Base-by-base conservation (phyloP, 2,329 filamentous ascomycete species). In the Venturia oleaginea region DNA sequence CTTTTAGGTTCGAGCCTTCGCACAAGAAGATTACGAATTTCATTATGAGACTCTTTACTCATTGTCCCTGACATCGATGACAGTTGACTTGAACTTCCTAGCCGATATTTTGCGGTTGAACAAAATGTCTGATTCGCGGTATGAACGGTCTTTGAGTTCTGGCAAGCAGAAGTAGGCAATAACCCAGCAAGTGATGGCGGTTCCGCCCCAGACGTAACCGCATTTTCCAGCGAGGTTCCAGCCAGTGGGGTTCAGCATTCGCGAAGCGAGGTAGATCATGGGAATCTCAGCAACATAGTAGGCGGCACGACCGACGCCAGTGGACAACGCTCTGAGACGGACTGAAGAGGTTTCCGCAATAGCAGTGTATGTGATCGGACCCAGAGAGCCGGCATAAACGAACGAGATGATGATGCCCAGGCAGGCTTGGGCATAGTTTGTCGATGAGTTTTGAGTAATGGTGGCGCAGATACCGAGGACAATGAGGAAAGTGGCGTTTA, bases 171-270 rank as follows among this genome's bases (percentile, higher is more conserved):
- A 92, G 72, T 86, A 93, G 0, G 88, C 88, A 77, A 93, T 95
- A 17, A 94, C 77, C 70, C 92, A 86, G 77, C 89, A 94, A 64
- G 86, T 76, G 77, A 91, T 90, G 76, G 90, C 93, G 65, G 91
- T 86, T 0, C 87, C 89, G 19, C 85, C 87, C 89, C 91, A 91
- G 79, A 95, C 94, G 78, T 96, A 95, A 37, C 92, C 91, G 0
- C 91, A 84, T 70, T 84, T 94, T 76, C 93, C 95, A 66, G 85
- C 81, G 91, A 91, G 96, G 76, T 95, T 80, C 92, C 92, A 96
- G 0, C 86, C 88, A 1, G 80, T 83, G 0, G 92, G 91, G 76
- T 96, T 96, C 48, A 96, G 82, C 92, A 96, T 96, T 76, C 96
- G 96, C 0, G 92, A 92, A 0, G 91, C 94, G 51, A 96, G 76